Percentiles rank a stretch among this genome's conserved stretches.
Evolutionary conservation across 2,329 filamentous ascomycete species (phyloP).

Genomic region (Thermoascus crustaceus): DNA sequence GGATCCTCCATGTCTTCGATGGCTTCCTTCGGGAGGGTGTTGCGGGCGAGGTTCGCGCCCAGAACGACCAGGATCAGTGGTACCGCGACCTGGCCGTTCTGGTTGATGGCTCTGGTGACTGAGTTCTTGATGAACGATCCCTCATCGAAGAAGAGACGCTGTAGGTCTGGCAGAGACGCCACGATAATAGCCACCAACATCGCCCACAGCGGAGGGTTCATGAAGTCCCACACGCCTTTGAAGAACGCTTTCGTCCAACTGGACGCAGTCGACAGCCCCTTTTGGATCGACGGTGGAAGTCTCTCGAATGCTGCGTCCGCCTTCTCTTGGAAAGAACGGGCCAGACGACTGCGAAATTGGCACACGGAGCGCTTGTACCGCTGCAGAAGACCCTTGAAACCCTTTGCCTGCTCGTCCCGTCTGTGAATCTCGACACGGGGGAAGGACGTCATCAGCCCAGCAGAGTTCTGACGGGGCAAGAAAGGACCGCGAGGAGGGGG

Average conservation of each 20-base stretch:
- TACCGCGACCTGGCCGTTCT: slow-evolving; percentile 84
- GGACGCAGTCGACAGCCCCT: slow-evolving; percentile 36
- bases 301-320: slow-evolving; percentile 33
- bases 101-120: slow-evolving; percentile 75
- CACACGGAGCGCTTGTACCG: slow-evolving; percentile 18
- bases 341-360: slow-evolving; percentile 13
- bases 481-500: slow-evolving; percentile 28
- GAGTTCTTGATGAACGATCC: slow-evolving; percentile 90
- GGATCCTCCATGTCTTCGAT: slow-evolving; percentile 62
- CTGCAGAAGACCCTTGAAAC: slow-evolving; percentile 19
- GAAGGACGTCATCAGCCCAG: slow-evolving; percentile 56
- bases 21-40: slow-evolving; percentile 66
- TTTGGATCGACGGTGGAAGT: slow-evolving; percentile 49
- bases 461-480: slow-evolving; percentile 31
- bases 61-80: slow-evolving; percentile 92
- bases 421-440: slow-evolving; percentile 26
- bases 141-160: slow-evolving; percentile 77
- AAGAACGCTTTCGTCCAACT: slow-evolving; percentile 45
- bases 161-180: slow-evolving; percentile 74
- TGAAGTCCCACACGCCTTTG: slow-evolving; percentile 76
- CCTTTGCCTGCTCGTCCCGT: slow-evolving; percentile 18
- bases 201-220: slow-evolving; percentile 97
- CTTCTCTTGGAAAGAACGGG: slow-evolving; percentile 14
- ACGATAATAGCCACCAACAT: slow-evolving; percentile 90
- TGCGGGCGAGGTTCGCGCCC: slow-evolving; percentile 86